A percentile compares a stretch with the other conserved stretches of the same genome.
Conservation (phyloP, 441 rosid genomes). For the Erysimum pusillum region DNA sequence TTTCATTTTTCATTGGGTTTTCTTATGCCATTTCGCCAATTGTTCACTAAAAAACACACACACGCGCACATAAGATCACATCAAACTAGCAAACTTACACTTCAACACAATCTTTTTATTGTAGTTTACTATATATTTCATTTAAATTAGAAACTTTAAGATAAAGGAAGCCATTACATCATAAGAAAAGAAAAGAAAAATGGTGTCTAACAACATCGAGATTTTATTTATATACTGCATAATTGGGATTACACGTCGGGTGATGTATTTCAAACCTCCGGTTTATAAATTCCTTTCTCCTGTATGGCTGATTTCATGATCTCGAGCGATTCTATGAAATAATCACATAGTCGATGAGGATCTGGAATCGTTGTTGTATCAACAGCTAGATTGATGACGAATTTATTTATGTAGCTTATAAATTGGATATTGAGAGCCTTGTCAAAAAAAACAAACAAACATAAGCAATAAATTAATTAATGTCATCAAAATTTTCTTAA, state of each 20-base stretch:
- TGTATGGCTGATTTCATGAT: not conserved
- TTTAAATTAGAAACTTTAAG: too few relatives aligned
- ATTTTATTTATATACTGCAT: not conserved
- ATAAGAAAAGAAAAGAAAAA: too few relatives aligned
- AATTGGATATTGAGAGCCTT: constrained; percentile 10
- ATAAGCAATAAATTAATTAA: not conserved
- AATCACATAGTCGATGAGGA: constrained; percentile 11
- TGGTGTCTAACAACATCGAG: too few relatives aligned
- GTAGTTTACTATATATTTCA: too few relatives aligned
- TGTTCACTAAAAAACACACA: too few relatives aligned
- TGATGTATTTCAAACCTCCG: not conserved
- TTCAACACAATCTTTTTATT: too few relatives aligned
- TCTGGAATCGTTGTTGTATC: constrained; percentile 4
- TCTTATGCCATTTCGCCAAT: too few relatives aligned
- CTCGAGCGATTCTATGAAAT: not conserved
- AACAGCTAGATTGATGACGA: not conserved
- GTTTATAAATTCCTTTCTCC: not conserved
- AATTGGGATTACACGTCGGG: not conserved
- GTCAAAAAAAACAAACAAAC: not conserved
- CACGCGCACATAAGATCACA: too few relatives aligned
- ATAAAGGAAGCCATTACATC: too few relatives aligned
- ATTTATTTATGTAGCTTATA: not conserved
- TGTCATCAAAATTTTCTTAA: not conserved
- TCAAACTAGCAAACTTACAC: too few relatives aligned
- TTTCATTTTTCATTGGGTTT: too few relatives aligned